Conservation (phyloP, 805 yeast genomes). For the Wickerhamiella qilinensis region DNA sequence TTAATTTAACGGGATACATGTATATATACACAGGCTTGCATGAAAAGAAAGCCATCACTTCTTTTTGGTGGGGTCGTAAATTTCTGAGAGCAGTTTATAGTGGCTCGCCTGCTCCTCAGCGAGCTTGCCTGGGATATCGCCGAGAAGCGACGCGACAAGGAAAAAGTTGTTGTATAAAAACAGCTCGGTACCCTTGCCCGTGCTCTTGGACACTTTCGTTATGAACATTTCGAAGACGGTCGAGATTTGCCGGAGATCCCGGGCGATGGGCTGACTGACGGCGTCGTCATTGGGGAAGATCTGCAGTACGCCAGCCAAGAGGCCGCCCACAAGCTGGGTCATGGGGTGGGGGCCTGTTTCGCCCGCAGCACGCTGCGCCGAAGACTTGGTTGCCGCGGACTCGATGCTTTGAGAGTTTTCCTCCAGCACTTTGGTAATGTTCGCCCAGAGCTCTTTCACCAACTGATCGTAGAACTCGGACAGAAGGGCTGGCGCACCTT, state of each 20-base stretch:
- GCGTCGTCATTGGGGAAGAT: slow-evolving; percentile 26
- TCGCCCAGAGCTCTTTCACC: slow-evolving; percentile 68
- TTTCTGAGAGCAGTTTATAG: slow-evolving; percentile 29
- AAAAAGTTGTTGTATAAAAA: slow-evolving; percentile 63
- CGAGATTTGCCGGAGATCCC: slow-evolving; percentile 50
- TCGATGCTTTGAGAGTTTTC: slow-evolving; percentile 59
- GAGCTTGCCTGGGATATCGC: slow-evolving; percentile 27
- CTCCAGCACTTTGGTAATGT: slow-evolving; percentile 61
- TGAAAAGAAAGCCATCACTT: neutral
- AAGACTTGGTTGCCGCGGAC: slow-evolving; percentile 28
- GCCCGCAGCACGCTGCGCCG: slow-evolving; percentile 6
- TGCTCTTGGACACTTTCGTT: slow-evolving; percentile 44
- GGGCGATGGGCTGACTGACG: slow-evolving; percentile 53
- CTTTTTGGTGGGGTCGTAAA: slow-evolving; percentile 18
- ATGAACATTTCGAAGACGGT: slow-evolving; percentile 67
- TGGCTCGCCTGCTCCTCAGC: slow-evolving; percentile 31
- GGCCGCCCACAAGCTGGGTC: slow-evolving; percentile 66
- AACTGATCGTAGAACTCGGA: slow-evolving; percentile 56
- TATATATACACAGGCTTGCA: neutral
- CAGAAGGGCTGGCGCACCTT: slow-evolving; percentile 50
- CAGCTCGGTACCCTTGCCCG: slow-evolving; percentile 32
- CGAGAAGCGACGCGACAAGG: slow-evolving; percentile 40
- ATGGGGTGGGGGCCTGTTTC: slow-evolving; percentile 35
- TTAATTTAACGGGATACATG: neutral
- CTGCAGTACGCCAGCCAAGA: slow-evolving; percentile 53